A percentile compares a stretch with the other conserved stretches of the same genome.
phyloP scores from a whole-genome alignment of 768 basidiomycete species.

The Bullera alba region DNA sequence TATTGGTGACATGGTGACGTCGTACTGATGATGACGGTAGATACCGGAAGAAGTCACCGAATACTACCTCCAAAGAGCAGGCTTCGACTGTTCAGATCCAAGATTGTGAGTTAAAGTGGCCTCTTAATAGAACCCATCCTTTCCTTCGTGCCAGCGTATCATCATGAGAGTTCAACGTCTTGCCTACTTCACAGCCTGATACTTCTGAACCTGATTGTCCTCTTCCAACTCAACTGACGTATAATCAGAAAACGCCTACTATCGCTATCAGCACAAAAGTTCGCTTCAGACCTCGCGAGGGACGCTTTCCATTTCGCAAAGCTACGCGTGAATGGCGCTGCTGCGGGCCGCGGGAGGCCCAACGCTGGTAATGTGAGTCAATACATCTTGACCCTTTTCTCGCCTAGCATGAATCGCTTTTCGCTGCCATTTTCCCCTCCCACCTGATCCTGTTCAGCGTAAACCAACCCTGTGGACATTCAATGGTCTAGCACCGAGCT shows the following conservation, averaged over 20 bases:
- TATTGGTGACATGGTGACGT: neutral
- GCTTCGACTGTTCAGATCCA: slow-evolving; percentile 91
- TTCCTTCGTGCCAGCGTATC: no score
- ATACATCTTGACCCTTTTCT: neutral
- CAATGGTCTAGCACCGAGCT: no score
- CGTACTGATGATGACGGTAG: no score
- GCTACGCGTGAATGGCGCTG: slow-evolving; percentile 69
- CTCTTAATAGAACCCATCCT: no score
- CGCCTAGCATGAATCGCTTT: neutral
- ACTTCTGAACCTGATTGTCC: neutral
- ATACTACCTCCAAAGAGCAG: slow-evolving; percentile 90
- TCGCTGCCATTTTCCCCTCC: no score
- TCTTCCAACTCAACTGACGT: no score
- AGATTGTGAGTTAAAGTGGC: slow-evolving; percentile 59
- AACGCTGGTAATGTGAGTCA: slow-evolving; percentile 55
- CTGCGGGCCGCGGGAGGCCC: slow-evolving; percentile 29
- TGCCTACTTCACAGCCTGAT: no score
- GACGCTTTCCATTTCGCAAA: slow-evolving; percentile 98
- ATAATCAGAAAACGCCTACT: slow-evolving; percentile 74
- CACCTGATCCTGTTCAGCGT: neutral
- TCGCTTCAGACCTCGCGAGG: slow-evolving; percentile 89
- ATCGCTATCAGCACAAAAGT: slow-evolving; percentile 93
- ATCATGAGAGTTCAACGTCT: no score
- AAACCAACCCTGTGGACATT: neutral
- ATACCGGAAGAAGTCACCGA: slow-evolving; percentile 97